Evolutionary conservation across 2,329 filamentous ascomycete genomes (phyloP), one percentile per base, ranked within the genome.

Genomic region (Fusarium sp.): DNA sequence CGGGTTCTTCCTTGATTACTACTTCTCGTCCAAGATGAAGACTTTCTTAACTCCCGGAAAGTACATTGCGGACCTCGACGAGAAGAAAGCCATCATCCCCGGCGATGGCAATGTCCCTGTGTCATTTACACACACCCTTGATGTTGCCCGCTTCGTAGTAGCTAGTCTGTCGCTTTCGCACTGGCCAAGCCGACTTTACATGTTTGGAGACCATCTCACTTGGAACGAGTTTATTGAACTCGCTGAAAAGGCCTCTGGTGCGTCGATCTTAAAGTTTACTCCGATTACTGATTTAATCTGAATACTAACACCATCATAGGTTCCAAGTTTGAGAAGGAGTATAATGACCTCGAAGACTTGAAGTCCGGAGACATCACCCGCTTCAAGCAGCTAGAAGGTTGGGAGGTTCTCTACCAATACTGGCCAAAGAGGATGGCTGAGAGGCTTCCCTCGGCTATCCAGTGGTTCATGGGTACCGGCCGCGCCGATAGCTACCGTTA

Each of bases 341-440:
- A 50, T 23, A 50, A 50, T 7, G 13, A 23, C 9, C 46, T 50
- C 6, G 28, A 50, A 16, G 46, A 50, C 16, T 16, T 50, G 10
- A 50, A 34, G 46, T 50, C 46, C 12, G 46, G 46, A 36, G 46
- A 50, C 30, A 50, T 50, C n/a, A 50, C 46, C 30, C 46, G 46
- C 6, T 50, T 50, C n/a, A 50, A 50, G 16, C 46, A 50, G 30
- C 30, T 50, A n/a, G 46, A 50, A 27, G 46, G 46, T 9, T 50
- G 46, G 46, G n/a, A 50, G 6, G 30, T 50, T 18, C 15, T 50
- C n/a, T 50, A 50, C 30, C 16, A 50, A 15, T 61, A 64, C 3
- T 53, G 50, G 50, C 34, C 50, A 2, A 53, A 41, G 16, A 40
- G 23, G 6, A 53, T 53, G 50, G 50, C 50, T 3, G 50, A 53